Evolutionary conservation across 192 early-diverging fungal species (phyloP).

Genomic region (Coemansia sp.): DNA sequence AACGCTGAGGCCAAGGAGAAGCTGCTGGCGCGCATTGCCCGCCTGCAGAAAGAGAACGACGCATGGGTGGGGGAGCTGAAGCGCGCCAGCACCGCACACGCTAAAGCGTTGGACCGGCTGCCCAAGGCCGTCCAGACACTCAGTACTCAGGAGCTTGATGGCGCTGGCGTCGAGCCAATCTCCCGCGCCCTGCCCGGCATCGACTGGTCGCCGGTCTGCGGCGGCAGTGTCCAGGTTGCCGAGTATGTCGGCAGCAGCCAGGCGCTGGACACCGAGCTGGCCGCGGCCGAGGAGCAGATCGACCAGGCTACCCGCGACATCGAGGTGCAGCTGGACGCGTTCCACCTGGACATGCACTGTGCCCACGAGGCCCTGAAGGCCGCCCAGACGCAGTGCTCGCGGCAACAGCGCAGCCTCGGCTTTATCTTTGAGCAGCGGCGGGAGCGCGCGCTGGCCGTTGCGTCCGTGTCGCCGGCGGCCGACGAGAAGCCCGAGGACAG

Average conservation of each 20-base stretch:
- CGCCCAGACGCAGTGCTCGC: neutral
- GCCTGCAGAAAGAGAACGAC: slow-evolving; percentile 16
- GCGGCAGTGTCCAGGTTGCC: neutral
- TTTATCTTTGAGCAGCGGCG: slow-evolving; percentile 33
- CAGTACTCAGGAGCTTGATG: neutral
- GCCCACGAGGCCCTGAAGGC: slow-evolving; percentile 5
- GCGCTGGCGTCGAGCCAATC: slow-evolving; percentile 7
- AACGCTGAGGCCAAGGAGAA: slow-evolving; percentile 21
- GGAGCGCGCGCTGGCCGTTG: slow-evolving; percentile 13
- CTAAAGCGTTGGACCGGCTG: slow-evolving; percentile 19
- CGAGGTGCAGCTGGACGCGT: slow-evolving; percentile 35
- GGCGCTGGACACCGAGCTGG: slow-evolving; percentile 5
- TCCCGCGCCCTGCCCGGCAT: neutral
- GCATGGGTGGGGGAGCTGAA: slow-evolving; percentile 37
- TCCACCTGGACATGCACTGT: slow-evolving; percentile 35
- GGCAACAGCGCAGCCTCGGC: slow-evolving; percentile 1
- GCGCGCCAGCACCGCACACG: slow-evolving; percentile 29
- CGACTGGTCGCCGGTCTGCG: slow-evolving; percentile 12
- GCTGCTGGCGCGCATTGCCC: slow-evolving; percentile 13
- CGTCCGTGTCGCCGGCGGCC: neutral
- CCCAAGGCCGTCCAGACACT: slow-evolving; percentile 24
- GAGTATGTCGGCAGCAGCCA: neutral
- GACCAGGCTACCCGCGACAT: slow-evolving; percentile 17
- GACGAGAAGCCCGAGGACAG: neutral
- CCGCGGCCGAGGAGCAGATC: slow-evolving; percentile 17